Conservation (phyloP, 768 basidiomycete genomes). For the Termitomyces eurrhizus region DNA sequence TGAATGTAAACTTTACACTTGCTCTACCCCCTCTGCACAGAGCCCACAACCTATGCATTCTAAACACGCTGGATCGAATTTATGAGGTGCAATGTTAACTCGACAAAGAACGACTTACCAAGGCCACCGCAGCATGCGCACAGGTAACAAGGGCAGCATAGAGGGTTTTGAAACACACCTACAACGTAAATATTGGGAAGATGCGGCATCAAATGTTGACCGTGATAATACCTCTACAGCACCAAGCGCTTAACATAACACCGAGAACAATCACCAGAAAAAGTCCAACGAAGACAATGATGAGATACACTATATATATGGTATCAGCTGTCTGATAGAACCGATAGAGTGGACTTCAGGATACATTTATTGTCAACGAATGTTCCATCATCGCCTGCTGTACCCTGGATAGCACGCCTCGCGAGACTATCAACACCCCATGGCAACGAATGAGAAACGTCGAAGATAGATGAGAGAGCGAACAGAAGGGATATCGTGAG, state of each 20-base stretch:
- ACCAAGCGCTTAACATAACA: conserved; percentile 62
- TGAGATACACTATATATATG: conserved; percentile 50
- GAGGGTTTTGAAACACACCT: conserved; percentile 59
- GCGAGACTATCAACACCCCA: conserved; percentile 24
- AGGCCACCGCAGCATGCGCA: conserved; percentile 72
- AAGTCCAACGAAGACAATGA: conserved; percentile 62
- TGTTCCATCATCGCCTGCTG: conserved; percentile 15
- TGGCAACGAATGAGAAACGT: conserved; percentile 19
- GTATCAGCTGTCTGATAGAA: not conserved
- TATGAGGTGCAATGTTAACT: not conserved
- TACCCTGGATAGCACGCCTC: conserved; percentile 26
- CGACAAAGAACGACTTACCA: conserved; percentile 30
- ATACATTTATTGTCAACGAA: conserved; percentile 42
- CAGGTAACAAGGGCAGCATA: conserved; percentile 68
- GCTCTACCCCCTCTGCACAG: conserved; percentile 47
- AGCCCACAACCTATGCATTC: conserved; percentile 70
- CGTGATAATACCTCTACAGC: conserved; percentile 46
- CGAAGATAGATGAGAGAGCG: conserved; percentile 27
- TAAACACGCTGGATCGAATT: conserved; percentile 43
- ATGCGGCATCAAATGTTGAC: not conserved
- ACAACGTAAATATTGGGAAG: not conserved
- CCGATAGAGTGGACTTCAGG: conserved; percentile 3
- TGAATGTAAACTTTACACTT: not conserved
- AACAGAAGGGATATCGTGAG: conserved; percentile 27
- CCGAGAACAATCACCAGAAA: conserved; percentile 49